Evolutionary conservation across 805 yeast species (phyloP).

Genomic region (Torulaspora delbrueckii): DNA sequence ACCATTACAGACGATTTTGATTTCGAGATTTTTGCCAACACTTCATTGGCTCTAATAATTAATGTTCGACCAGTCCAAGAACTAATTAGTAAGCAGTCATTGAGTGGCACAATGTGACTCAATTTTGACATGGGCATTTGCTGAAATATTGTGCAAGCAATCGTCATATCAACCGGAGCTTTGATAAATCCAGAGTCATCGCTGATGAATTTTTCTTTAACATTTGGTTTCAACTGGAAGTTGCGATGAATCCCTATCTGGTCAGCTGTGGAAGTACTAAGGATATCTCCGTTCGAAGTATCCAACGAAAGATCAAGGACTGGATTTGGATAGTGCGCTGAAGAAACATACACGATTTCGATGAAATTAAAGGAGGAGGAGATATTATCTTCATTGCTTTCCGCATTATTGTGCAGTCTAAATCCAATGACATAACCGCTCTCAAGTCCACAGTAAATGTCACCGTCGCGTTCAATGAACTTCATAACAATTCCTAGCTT

Average conservation of each 20-base stretch:
- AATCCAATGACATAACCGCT: conserved; percentile 32
- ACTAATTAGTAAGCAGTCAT: conserved; percentile 9
- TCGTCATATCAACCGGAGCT: background rate
- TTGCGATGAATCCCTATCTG: conserved; percentile 15
- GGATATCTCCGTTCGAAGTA: conserved; percentile 5
- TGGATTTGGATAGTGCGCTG: conserved; percentile 30
- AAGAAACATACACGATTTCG: conserved; percentile 24
- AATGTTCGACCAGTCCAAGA: conserved; percentile 27
- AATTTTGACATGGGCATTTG: conserved; percentile 13
- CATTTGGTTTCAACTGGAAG: background rate
- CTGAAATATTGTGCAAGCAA: background rate
- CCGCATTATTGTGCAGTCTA: conserved; percentile 4
- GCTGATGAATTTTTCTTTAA: background rate
- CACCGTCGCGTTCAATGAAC: conserved; percentile 13
- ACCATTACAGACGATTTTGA: conserved; percentile 23
- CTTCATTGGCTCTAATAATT: conserved; percentile 7
- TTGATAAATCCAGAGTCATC: background rate
- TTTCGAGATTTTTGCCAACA: conserved; percentile 9
- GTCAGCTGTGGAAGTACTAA: conserved; percentile 24
- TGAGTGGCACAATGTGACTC: conserved; percentile 14
- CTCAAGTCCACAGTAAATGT: conserved; percentile 28
- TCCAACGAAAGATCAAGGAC: conserved; percentile 16
- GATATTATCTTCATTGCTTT: background rate
- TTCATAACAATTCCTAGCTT: conserved; percentile 33
- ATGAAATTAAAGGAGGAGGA: background rate